Evolutionary conservation across 2,329 filamentous ascomycete genomes (phyloP), one percentile per base, ranked within the genome.

Genomic region (Talaromyces sp.): DNA sequence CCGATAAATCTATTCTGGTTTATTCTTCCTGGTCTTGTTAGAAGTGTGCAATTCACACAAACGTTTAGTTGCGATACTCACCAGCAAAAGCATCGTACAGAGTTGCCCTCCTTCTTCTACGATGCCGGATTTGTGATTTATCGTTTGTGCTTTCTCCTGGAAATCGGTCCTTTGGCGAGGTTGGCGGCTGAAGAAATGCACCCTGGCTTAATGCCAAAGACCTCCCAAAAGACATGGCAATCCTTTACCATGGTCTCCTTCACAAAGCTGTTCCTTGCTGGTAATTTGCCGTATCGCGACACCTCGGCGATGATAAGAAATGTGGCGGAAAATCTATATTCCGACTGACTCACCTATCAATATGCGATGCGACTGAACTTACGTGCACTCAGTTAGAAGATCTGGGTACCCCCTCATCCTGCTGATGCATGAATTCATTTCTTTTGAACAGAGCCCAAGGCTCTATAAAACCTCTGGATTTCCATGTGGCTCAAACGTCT

Each of bases 371-470:
- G 44, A 22, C n/a, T 13, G 33, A 13, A 27, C 11, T 27, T 17
- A n/a, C 25, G 17, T 53, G 8, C 27, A 17, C 22, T n/a, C 27
- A n/a, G 9, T 49, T 19, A 25, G 44, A 22, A 22, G 13, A 19
- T 22, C 22, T 13, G 22, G 22, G 9, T 57, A 42, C 19, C 36
- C 36, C 4, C n/a, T 44, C 11, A 30, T 51, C 58, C 66, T 74
- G 49, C 57, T 59, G 44, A 88, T 89, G 86, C 81, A 93, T 92
- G 87, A 88, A 90, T 85, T 81, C 85, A 72, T 86, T 88, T 73
- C 81, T 96, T 64, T 82, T 95, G 75, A 86, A 90, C 73, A 88
- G 92, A 77, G 87, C 90, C 73, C 82, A 87, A 64, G 91, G 91
- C 77, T 83, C 83, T 69, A 76, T 91, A 63, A 78, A 81, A 65